Conservation (phyloP, 1,284 basidiomycete genomes). For the Sphaerobolus stellatus region DNA sequence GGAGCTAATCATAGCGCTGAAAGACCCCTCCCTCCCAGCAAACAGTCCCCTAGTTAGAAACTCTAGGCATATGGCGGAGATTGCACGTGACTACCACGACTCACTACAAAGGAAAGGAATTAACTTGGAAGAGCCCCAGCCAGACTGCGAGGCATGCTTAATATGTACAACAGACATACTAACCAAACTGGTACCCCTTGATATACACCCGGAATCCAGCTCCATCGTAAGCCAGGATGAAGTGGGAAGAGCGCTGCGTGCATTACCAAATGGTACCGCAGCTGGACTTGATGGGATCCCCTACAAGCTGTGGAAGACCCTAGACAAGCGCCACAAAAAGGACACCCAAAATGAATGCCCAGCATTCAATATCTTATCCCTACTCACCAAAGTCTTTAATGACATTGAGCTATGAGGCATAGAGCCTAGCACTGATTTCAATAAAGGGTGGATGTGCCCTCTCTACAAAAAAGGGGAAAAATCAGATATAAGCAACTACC, state of each 20-base stretch:
- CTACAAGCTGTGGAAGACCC: constrained; percentile 20
- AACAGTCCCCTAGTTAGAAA: no score
- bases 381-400: constrained; percentile 8
- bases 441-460: constrained; percentile 25
- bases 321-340: neutral
- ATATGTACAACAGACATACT: no score
- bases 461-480: neutral
- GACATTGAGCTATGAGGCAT: constrained; percentile 18
- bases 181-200: no score
- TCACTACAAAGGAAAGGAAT: no score
- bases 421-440: constrained; percentile 18
- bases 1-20: no score
- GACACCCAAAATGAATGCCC: neutral
- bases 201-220: no score
- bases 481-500: neutral
- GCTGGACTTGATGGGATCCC: constrained; percentile 18
- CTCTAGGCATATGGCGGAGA: no score
- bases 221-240: neutral
- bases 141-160: no score
- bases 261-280: constrained; percentile 7
- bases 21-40: no score
- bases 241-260: neutral
- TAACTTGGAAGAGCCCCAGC: no score
- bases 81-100: no score
- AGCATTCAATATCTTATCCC: neutral